phyloP scores from a whole-genome alignment of 1,139 yeast species.

The Zygoascus sp. region DNA sequence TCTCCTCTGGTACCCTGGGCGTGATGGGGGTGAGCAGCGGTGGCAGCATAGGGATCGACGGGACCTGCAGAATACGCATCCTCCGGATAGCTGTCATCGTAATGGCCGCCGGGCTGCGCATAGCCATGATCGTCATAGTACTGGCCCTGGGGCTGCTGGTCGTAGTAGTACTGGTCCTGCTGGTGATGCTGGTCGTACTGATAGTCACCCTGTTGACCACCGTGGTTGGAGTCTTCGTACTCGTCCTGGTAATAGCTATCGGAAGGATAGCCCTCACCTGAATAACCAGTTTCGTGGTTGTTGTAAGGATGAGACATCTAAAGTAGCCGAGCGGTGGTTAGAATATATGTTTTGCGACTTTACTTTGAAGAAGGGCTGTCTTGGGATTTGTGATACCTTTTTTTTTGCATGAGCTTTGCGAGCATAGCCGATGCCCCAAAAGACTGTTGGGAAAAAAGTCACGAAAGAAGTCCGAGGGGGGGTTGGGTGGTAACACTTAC shows the following conservation, averaged over 20 bases:
- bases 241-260: slow-evolving; percentile 28
- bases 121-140: slow-evolving; percentile 26
- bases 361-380: background rate
- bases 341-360: background rate
- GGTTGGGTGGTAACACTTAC: background rate
- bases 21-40: slow-evolving; percentile 24
- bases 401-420: slow-evolving; percentile 1
- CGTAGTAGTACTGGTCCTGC: slow-evolving; percentile 31
- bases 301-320: slow-evolving; percentile 16
- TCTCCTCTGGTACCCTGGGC: slow-evolving; percentile 25
- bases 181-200: slow-evolving; percentile 23
- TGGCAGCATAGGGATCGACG: slow-evolving; percentile 33
- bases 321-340: background rate
- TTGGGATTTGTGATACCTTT: background rate
- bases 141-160: slow-evolving; percentile 30
- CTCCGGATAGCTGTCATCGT: slow-evolving; percentile 35
- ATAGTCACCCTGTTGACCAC: slow-evolving; percentile 27
- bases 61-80: slow-evolving; percentile 34
- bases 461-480: background rate
- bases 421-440: slow-evolving; percentile 4
- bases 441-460: no score
- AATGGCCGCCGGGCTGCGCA: slow-evolving; percentile 29
- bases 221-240: slow-evolving; percentile 19
- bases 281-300: slow-evolving; percentile 13
- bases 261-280: slow-evolving; percentile 19